Conservation (phyloP, 148 eudicot genomes). For the Vaccinium darrowii region DNA sequence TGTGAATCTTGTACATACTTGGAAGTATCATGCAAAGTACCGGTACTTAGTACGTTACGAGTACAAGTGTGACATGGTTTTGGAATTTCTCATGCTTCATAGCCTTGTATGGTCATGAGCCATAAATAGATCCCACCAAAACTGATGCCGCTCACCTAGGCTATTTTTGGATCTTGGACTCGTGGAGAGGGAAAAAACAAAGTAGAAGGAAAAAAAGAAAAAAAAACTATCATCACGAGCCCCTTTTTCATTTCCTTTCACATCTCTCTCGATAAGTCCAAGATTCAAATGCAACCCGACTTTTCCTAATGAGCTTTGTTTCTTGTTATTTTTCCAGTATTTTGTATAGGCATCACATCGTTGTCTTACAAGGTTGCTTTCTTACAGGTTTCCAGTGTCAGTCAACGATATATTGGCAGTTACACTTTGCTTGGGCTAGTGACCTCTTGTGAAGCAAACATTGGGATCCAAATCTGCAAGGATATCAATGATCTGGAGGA, state of each 20-base stretch:
- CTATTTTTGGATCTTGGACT: neutral
- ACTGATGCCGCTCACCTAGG: neutral
- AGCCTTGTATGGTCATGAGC: no score
- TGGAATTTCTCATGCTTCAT: no score
- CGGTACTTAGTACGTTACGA: no score
- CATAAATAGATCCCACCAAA: no score
- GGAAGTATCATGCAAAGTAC: no score
- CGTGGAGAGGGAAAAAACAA: neutral
- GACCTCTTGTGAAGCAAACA: slow-evolving; percentile 46
- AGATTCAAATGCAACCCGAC: neutral
- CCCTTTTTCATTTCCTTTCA: neutral
- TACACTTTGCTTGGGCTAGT: slow-evolving; percentile 52
- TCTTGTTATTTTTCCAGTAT: neutral
- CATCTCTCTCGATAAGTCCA: neutral
- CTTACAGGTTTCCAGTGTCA: slow-evolving; percentile 51
- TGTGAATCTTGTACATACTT: no score
- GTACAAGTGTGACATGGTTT: no score
- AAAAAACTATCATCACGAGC: neutral
- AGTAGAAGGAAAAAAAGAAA: neutral
- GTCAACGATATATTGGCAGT: slow-evolving; percentile 23
- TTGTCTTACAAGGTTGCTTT: neutral
- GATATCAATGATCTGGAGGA: slow-evolving; percentile 37
- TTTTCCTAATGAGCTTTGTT: neutral
- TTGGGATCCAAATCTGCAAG: slow-evolving; percentile 46
- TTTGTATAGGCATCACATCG: neutral